A percentile compares a stretch with the other conserved stretches of the same genome.
These are phyloP conservation scores for Malassezia sympodialis DNA, from an alignment of 1,284 basidiomycete species.

Conservation along the genomic window DNA sequence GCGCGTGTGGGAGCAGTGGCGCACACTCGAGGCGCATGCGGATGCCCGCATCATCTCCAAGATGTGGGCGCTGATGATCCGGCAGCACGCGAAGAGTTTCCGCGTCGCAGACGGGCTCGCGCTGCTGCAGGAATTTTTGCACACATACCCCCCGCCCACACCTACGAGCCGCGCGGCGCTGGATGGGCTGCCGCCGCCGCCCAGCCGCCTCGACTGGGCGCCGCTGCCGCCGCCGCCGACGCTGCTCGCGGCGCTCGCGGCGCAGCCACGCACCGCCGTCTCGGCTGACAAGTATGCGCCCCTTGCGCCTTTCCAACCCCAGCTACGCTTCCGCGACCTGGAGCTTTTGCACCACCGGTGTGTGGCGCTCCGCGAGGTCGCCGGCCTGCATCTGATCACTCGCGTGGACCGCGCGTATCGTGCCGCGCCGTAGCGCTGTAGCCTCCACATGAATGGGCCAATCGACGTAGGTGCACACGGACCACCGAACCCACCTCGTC, in stretches of 20 bases:
- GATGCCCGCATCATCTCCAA: conserved; percentile 19
- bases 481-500: background rate
- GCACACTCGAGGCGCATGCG: background rate
- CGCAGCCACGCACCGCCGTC: background rate
- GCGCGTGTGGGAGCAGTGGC: conserved; percentile 23
- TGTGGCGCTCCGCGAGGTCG: conserved; percentile 17
- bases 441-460: background rate
- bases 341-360: conserved; percentile 35
- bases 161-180: background rate
- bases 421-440: background rate
- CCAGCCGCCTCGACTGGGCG: conserved; percentile 4
- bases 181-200: background rate
- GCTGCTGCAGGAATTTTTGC: conserved; percentile 5
- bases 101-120: background rate
- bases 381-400: conserved; percentile 13
- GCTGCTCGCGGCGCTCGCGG: background rate
- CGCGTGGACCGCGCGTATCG: conserved; percentile 16
- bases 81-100: conserved; percentile 20
- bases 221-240: conserved; percentile 1
- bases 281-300: background rate
- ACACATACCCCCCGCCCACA: conserved; percentile 4
- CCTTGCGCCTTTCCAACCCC: conserved; percentile 6
- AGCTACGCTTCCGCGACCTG: conserved; percentile 25
- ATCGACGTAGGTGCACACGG: background rate
- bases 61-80: conserved; percentile 28